Evolutionary conservation across 768 basidiomycete genomes (phyloP).

Genomic region (Hortiboletus flavorubellus): DNA sequence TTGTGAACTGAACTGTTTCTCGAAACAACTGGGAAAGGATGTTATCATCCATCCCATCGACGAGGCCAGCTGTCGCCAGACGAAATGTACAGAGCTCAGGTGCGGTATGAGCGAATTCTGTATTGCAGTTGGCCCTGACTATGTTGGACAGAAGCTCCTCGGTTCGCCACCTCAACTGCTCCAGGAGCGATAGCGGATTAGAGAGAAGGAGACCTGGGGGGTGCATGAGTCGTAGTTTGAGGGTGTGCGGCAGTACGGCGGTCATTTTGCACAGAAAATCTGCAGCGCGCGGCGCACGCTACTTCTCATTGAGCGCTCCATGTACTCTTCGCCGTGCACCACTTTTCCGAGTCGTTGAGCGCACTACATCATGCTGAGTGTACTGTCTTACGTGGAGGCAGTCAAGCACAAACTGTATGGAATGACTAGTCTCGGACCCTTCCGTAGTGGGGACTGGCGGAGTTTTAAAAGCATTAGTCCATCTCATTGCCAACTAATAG

Average conservation of each 20-base stretch:
- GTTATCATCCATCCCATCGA: background rate
- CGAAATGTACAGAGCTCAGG: background rate
- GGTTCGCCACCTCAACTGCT: background rate
- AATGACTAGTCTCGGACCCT: too few relatives aligned
- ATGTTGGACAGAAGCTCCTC: background rate
- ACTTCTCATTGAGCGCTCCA: too few relatives aligned
- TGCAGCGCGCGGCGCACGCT: too few relatives aligned
- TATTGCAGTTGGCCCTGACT: background rate
- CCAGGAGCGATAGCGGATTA: background rate
- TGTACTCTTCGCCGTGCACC: too few relatives aligned
- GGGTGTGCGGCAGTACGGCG: too few relatives aligned
- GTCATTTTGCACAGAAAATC: too few relatives aligned
- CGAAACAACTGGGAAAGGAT: constrained; percentile 6
- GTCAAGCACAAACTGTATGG: constrained; percentile 97
- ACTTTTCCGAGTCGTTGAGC: too few relatives aligned
- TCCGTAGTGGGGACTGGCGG: too few relatives aligned
- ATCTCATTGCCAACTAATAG: too few relatives aligned
- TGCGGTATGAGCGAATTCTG: background rate
- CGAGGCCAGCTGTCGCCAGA: background rate
- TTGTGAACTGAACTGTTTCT: constrained; percentile 10
- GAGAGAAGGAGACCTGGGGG: background rate
- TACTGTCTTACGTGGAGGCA: constrained; percentile 69
- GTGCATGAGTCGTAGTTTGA: too few relatives aligned
- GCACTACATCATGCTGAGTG: too few relatives aligned
- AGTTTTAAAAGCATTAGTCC: too few relatives aligned